phyloP scores from a whole-genome alignment of 2,329 filamentous ascomycete genomes.

The Trichoderma breve region DNA sequence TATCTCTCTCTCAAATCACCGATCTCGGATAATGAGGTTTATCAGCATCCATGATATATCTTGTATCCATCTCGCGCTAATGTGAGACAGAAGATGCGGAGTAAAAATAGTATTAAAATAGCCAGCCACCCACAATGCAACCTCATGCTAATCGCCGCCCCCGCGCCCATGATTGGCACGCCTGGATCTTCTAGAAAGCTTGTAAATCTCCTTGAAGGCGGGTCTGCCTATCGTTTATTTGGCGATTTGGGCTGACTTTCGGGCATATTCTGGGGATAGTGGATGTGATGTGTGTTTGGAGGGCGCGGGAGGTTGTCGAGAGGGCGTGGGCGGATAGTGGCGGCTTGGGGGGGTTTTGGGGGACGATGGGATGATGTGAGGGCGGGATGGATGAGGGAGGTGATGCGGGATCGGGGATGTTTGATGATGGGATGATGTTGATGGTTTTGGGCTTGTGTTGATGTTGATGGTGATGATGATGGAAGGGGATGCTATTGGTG shows the following conservation, averaged over 20 bases:
- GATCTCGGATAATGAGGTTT: not conserved
- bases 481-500: not conserved
- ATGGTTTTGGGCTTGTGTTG: not conserved
- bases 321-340: slow-evolving; percentile 6
- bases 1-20: not conserved
- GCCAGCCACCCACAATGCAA: not conserved
- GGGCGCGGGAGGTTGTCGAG: slow-evolving; percentile 8
- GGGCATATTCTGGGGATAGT: not conserved
- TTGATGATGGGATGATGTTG: not conserved
- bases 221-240: not conserved
- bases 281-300: slow-evolving; percentile 11
- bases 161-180: not conserved
- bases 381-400: not conserved
- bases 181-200: not conserved
- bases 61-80: not conserved
- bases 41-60: not conserved
- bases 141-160: not conserved
- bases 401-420: not conserved
- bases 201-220: not conserved
- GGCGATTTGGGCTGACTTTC: not conserved
- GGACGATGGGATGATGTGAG: not conserved
- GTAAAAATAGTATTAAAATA: not conserved
- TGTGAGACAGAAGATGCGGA: not conserved
- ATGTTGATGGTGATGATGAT: not conserved
- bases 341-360: not conserved